Percentiles rank a stretch among this genome's conserved stretches.
These are phyloP conservation scores for Peronospora farinosa DNA, from an alignment of 352 stramenopile genomes.

Conservation along the genomic window DNA sequence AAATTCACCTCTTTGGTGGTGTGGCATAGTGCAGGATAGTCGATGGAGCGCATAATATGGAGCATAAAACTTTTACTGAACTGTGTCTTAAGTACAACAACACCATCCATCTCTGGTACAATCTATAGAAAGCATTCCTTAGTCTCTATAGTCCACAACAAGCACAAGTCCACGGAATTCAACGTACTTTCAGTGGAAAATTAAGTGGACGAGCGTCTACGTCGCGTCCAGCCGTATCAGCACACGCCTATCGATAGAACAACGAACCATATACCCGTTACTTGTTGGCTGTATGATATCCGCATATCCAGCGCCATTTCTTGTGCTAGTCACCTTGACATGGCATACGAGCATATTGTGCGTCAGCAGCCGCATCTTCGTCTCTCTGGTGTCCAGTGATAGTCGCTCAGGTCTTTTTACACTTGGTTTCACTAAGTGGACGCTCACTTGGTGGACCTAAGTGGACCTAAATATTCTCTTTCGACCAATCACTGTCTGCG, in stretches of 20 bases:
- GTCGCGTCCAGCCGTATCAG: slow-evolving; percentile 64
- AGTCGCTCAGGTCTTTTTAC: background rate
- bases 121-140: slow-evolving; percentile 37
- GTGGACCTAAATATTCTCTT: slow-evolving; percentile 13
- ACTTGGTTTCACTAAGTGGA: slow-evolving; percentile 8
- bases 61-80: slow-evolving; percentile 83
- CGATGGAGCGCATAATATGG: slow-evolving; percentile 83
- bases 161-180: background rate
- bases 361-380: slow-evolving; percentile 71
- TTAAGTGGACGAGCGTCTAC: slow-evolving; percentile 57
- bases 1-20: slow-evolving; percentile 66
- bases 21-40: slow-evolving; percentile 67
- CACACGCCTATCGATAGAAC: slow-evolving; percentile 40
- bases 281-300: background rate
- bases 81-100: slow-evolving; percentile 71
- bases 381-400: background rate
- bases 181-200: slow-evolving; percentile 63
- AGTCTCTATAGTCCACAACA: background rate
- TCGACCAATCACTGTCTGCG: slow-evolving; percentile 18
- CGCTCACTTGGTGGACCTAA: slow-evolving; percentile 16
- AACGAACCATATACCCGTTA: slow-evolving; percentile 2
- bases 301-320: background rate
- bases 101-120: slow-evolving; percentile 62
- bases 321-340: slow-evolving; percentile 45
- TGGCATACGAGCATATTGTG: slow-evolving; percentile 87